phyloP scores from a whole-genome alignment of 1,284 basidiomycete species.

The Ganoderma boninense region DNA sequence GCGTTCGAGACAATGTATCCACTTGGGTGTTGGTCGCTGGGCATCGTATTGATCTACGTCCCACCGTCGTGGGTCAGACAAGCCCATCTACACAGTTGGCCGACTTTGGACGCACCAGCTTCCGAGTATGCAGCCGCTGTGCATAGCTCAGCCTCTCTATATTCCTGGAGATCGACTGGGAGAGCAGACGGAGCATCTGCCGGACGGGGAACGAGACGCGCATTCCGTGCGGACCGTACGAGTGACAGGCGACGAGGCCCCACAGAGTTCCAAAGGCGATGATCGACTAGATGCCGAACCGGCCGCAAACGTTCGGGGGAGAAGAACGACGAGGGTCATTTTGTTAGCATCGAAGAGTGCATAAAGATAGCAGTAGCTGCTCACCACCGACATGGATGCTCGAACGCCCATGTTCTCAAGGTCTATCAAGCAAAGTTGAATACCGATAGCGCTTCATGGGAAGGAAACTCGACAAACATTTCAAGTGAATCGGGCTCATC shows the following conservation, averaged over 20 bases:
- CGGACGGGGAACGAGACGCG: conserved; percentile 87
- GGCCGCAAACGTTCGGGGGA: not conserved
- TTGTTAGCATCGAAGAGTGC: not conserved
- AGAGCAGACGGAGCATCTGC: conserved; percentile 83
- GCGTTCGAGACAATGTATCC: conserved; percentile 91
- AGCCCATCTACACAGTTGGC: conserved; percentile 5
- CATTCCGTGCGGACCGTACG: conserved; percentile 82
- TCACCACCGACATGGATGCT: conserved; percentile 85
- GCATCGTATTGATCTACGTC: conserved; percentile 77
- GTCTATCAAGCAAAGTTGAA: conserved; percentile 51
- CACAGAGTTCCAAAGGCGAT: conserved; percentile 86
- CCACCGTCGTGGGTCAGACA: conserved; percentile 20
- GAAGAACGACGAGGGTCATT: not conserved
- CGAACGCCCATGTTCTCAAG: conserved; percentile 84
- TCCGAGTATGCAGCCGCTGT: conserved; percentile 79
- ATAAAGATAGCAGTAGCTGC: conserved; percentile 33
- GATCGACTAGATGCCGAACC: conserved; percentile 63
- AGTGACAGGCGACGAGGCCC: conserved; percentile 89
- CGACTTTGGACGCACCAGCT: conserved; percentile 56
- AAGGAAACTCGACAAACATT: conserved; percentile 59
- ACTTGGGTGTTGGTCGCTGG: conserved; percentile 77
- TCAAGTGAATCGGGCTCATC: conserved; percentile 91
- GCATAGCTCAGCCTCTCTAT: conserved; percentile 87
- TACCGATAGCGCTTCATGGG: not conserved
- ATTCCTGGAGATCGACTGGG: conserved; percentile 86